phyloP scores from a whole-genome alignment of 2,329 filamentous ascomycete species.

The Neocucurbitaria cava region DNA sequence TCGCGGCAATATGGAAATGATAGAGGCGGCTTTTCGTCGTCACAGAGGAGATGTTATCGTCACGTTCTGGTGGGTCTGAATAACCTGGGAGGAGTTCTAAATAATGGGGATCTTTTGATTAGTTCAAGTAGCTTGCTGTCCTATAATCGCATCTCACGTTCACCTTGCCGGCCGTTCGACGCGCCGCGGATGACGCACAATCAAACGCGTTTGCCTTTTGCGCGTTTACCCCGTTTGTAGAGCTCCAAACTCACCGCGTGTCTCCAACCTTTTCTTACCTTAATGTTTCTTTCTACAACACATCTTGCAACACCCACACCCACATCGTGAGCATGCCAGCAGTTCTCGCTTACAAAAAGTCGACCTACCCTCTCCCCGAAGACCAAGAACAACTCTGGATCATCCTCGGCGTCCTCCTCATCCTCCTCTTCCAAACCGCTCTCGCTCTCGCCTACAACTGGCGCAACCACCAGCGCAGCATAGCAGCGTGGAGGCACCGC shows the following conservation, averaged over 20 bases:
- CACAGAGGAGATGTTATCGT: neutral
- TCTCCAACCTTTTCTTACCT: neutral
- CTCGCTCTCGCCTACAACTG: conserved; percentile 3
- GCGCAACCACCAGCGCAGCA: conserved; percentile 8
- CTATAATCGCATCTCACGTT: neutral
- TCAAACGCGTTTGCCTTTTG: neutral
- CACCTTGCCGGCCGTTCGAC: neutral
- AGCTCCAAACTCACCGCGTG: neutral
- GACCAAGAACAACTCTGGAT: conserved; percentile 12
- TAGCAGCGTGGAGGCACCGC: conserved; percentile 16
- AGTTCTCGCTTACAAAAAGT: neutral
- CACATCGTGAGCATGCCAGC: neutral
- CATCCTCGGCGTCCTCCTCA: conserved; percentile 3
- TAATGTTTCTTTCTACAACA: neutral
- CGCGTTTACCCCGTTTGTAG: neutral
- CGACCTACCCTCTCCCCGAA: neutral
- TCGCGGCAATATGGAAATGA: neutral
- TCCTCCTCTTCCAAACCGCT: conserved; percentile 5
- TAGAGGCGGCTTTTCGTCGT: neutral
- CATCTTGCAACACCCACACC: neutral
- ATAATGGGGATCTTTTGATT: too few relatives aligned
- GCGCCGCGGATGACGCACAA: too few relatives aligned
- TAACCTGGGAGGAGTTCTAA: neutral
- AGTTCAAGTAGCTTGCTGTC: too few relatives aligned
- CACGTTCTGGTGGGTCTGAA: neutral